These are phyloP conservation scores for Pisolithus thermaeus DNA, from an alignment of 1,284 basidiomycete species.

Conservation along the genomic window DNA sequence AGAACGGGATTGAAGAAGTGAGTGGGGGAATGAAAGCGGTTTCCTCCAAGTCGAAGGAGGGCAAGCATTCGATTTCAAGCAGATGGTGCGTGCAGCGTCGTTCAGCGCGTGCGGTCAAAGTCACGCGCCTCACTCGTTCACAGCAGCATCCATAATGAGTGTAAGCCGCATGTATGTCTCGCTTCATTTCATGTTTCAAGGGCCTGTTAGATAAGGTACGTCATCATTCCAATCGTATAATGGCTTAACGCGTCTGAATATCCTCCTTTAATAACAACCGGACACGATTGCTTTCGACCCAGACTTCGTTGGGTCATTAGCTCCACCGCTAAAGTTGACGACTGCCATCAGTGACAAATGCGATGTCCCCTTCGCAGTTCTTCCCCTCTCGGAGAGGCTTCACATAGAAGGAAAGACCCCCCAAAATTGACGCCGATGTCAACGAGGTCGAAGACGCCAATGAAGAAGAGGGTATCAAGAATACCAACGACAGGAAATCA, in stretches of 20 bases:
- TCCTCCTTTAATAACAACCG: constrained; percentile 43
- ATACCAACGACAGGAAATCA: constrained; percentile 27
- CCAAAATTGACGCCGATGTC: constrained; percentile 38
- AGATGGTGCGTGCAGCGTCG: too few relatives aligned
- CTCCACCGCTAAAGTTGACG: constrained; percentile 53
- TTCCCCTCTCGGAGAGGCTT: constrained; percentile 71
- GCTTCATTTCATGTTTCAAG: too few relatives aligned
- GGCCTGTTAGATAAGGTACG: constrained; percentile 80
- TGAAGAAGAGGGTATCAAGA: constrained; percentile 31
- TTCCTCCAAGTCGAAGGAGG: too few relatives aligned
- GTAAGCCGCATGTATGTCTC: too few relatives aligned
- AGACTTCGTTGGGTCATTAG: constrained; percentile 74
- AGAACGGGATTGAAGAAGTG: too few relatives aligned
- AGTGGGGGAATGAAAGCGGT: too few relatives aligned
- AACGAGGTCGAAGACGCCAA: constrained; percentile 33
- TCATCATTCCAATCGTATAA: neutral
- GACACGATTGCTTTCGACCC: constrained; percentile 93
- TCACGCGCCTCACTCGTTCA: too few relatives aligned
- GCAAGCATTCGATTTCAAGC: too few relatives aligned
- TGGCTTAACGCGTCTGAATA: neutral
- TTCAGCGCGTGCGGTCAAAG: too few relatives aligned
- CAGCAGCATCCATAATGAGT: too few relatives aligned
- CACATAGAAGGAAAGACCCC: constrained; percentile 68
- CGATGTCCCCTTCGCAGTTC: constrained; percentile 61
- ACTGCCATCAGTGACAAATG: constrained; percentile 48